phyloP scores from a whole-genome alignment of 1,284 basidiomycete genomes.

The Inonotus hispidus region DNA sequence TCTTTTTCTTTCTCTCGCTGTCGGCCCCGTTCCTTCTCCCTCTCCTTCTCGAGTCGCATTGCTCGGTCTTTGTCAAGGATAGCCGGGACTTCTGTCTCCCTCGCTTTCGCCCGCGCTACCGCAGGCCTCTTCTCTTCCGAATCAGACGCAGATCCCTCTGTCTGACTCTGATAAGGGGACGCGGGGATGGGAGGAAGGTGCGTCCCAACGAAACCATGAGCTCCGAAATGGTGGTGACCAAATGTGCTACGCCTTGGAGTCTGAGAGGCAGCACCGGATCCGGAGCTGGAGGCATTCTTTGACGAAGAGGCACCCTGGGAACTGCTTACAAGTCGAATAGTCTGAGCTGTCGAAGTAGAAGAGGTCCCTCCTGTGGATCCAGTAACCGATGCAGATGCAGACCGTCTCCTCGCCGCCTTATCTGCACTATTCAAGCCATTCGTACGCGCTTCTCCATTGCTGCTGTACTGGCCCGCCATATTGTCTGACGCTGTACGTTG shows the following conservation, averaged over 20 bases:
- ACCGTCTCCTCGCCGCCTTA: background rate
- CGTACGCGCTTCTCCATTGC: background rate
- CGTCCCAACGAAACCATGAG: constrained; percentile 6
- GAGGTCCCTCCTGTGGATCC: background rate
- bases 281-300: background rate
- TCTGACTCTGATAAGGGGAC: constrained; percentile 32
- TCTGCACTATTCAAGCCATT: background rate
- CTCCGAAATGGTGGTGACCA: background rate
- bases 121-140: constrained; percentile 23
- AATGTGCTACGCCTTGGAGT: background rate
- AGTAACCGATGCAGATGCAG: background rate
- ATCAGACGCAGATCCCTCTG: constrained; percentile 31
- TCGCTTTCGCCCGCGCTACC: constrained; percentile 27
- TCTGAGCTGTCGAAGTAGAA: background rate
- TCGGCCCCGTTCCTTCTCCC: constrained; percentile 20
- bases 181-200: constrained; percentile 34
- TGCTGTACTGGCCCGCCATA: background rate
- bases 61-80: constrained; percentile 4
- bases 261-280: background rate
- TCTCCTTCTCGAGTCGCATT: constrained; percentile 16
- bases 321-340: background rate
- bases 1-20: constrained; percentile 28
- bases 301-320: background rate
- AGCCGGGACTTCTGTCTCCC: constrained; percentile 1
- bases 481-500: constrained; percentile 11